phyloP scores from a whole-genome alignment of 2,329 filamentous ascomycete genomes.

The Pseudocercospora macadamiae region DNA sequence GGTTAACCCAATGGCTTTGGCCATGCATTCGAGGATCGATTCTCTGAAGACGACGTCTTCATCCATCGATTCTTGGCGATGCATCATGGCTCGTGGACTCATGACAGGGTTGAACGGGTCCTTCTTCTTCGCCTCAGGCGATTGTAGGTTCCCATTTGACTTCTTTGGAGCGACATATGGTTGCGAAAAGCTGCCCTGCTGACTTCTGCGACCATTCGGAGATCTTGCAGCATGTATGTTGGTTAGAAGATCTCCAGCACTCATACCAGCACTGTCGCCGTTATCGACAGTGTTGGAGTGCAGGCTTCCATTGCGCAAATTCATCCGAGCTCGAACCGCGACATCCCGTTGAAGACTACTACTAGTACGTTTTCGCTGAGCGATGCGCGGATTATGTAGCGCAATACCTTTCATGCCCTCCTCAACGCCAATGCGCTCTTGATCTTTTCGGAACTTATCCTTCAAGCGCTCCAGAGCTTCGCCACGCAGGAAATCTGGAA shows the following conservation, averaged over 20 bases:
- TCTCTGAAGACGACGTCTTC: slow-evolving; percentile 88
- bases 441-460: slow-evolving; percentile 80
- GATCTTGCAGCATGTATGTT: slow-evolving; percentile 73
- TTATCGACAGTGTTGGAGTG: slow-evolving; percentile 26
- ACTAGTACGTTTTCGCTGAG: slow-evolving; percentile 67
- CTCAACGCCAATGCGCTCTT: slow-evolving; percentile 77
- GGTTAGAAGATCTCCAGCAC: slow-evolving; percentile 71
- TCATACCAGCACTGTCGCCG: slow-evolving; percentile 46
- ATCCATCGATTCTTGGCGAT: slow-evolving; percentile 79
- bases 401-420: slow-evolving; percentile 92
- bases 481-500: slow-evolving; percentile 88
- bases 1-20: slow-evolving; percentile 86
- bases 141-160: slow-evolving; percentile 40
- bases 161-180: slow-evolving; percentile 47
- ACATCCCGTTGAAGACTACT: slow-evolving; percentile 79
- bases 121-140: slow-evolving; percentile 44
- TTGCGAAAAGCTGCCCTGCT: slow-evolving; percentile 51
- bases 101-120: slow-evolving; percentile 44
- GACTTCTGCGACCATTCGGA: slow-evolving; percentile 51
- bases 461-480: slow-evolving; percentile 82
- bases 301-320: slow-evolving; percentile 31
- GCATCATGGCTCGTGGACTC: slow-evolving; percentile 49
- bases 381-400: slow-evolving; percentile 75
- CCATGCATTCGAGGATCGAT: slow-evolving; percentile 92
- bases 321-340: slow-evolving; percentile 64